Evolutionary conservation across 768 basidiomycete genomes (phyloP).

Genomic region (Aureoboletus auriporus): DNA sequence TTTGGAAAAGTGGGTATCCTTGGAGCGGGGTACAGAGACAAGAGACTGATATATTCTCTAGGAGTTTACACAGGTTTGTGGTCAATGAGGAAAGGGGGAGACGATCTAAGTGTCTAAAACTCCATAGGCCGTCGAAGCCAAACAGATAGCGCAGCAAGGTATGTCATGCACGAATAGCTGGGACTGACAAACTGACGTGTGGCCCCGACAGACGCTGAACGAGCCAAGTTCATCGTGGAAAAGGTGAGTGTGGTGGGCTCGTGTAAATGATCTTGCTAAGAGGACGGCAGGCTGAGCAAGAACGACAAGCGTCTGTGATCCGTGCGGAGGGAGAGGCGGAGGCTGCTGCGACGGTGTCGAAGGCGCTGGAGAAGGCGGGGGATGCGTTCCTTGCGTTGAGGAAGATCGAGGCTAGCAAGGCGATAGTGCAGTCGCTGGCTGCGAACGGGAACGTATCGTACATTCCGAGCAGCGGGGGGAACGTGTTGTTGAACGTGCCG

Average conservation of each 20-base stretch:
- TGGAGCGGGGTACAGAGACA: neutral
- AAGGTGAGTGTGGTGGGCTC: constrained; percentile 53
- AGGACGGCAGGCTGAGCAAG: constrained; percentile 86
- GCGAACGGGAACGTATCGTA: constrained; percentile 84
- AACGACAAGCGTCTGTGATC: constrained; percentile 96
- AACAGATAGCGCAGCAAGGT: constrained; percentile 99
- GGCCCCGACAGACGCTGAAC: constrained; percentile 78
- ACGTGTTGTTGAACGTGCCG: constrained; percentile 82
- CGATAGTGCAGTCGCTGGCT: constrained; percentile 84
- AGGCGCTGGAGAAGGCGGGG: constrained; percentile 87
- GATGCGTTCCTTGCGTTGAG: constrained; percentile 94
- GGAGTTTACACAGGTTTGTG: constrained; percentile 76
- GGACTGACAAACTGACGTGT: constrained; percentile 12
- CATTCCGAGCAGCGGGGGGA: constrained; percentile 75
- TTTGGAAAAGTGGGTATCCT: constrained; percentile 67
- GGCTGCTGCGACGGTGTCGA: constrained; percentile 90
- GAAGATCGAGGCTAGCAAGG: constrained; percentile 97
- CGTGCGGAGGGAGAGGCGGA: constrained; percentile 98
- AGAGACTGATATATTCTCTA: constrained; percentile 27
- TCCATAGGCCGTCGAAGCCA: constrained; percentile 89
- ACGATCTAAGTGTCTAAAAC: neutral
- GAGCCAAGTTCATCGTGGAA: constrained; percentile 98
- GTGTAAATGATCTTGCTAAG: constrained; percentile 15
- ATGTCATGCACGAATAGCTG: constrained; percentile 10
- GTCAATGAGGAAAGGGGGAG: neutral